Evolutionary conservation across 257 asterid species (phyloP).

Genomic region (Leonotis leonurus): DNA sequence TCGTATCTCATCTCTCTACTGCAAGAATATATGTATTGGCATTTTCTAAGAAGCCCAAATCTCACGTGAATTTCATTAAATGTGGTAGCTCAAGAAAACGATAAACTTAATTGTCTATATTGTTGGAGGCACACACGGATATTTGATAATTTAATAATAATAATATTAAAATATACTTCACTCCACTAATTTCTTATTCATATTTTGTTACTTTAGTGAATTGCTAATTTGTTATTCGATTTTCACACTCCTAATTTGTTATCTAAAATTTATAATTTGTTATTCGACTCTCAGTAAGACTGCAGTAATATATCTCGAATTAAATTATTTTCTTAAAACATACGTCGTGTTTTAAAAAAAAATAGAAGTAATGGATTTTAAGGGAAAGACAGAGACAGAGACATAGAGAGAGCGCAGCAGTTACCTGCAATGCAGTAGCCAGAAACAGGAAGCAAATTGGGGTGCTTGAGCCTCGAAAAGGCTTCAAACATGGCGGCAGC

Average conservation of each 20-base stretch:
- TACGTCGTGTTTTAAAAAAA: too few species aligned
- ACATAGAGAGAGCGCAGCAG: neutral
- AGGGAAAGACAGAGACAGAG: too few species aligned
- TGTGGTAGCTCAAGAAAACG: conserved; percentile 6
- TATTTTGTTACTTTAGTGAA: too few species aligned
- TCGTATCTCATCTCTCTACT: conserved; percentile 28
- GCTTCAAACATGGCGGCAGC: conserved; percentile 72
- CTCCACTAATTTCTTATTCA: too few species aligned
- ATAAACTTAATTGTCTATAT: neutral
- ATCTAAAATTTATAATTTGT: too few species aligned
- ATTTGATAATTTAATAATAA: neutral
- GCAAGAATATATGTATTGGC: conserved; percentile 25
- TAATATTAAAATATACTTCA: too few species aligned
- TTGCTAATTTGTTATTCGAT: too few species aligned
- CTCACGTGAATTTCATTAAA: conserved; percentile 71
- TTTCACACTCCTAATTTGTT: too few species aligned
- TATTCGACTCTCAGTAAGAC: too few species aligned
- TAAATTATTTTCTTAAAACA: too few species aligned
- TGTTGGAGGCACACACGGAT: neutral
- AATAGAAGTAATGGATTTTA: too few species aligned
- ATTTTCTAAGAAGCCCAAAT: conserved; percentile 6
- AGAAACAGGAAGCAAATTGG: conserved; percentile 63
- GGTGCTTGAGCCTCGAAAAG: conserved; percentile 65
- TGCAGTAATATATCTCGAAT: too few species aligned
- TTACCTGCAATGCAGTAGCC: conserved; percentile 96